These are phyloP conservation scores for Fusarium proliferatum DNA, from an alignment of 2,329 filamentous ascomycete species.

Conservation along the genomic window DNA sequence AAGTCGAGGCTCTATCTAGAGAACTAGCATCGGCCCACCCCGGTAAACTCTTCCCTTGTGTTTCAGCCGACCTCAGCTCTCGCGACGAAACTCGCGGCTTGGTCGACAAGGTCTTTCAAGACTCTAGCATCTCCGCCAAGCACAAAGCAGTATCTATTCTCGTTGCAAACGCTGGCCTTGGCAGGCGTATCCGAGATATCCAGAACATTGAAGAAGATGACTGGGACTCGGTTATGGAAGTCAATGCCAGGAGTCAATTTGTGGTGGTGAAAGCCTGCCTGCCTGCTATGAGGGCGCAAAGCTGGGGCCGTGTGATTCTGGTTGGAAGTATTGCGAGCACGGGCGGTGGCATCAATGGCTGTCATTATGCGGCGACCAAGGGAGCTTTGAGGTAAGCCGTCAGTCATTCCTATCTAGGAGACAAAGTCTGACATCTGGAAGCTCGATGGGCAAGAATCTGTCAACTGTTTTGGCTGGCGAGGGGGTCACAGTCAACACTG, in stretches of 20 bases:
- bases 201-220: slow-evolving; percentile 50
- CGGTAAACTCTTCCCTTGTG: slow-evolving; percentile 12
- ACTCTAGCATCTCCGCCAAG: slow-evolving; percentile 2
- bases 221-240: slow-evolving; percentile 52
- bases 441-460: slow-evolving; percentile 51
- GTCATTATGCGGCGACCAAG: slow-evolving; percentile 51
- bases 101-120: slow-evolving; percentile 1
- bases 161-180: slow-evolving; percentile 49
- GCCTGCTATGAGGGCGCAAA: slow-evolving; percentile 46
- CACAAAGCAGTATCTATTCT: slow-evolving; percentile 45
- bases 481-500: slow-evolving; percentile 50
- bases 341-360: slow-evolving; percentile 51
- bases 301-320: slow-evolving; percentile 49
- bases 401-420: too few relatives aligned
- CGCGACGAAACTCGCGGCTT: slow-evolving; percentile 23
- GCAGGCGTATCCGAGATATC: slow-evolving; percentile 49
- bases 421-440: background rate
- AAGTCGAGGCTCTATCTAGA: slow-evolving; percentile 17
- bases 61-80: slow-evolving; percentile 22
- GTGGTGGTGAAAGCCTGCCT: slow-evolving; percentile 49
- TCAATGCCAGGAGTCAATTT: slow-evolving; percentile 50
- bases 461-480: slow-evolving; percentile 48
- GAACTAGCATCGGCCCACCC: background rate
- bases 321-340: slow-evolving; percentile 50
- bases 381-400: slow-evolving; percentile 42